phyloP scores from a whole-genome alignment of 768 basidiomycete species.

The Pleurotus tuoliensis region DNA sequence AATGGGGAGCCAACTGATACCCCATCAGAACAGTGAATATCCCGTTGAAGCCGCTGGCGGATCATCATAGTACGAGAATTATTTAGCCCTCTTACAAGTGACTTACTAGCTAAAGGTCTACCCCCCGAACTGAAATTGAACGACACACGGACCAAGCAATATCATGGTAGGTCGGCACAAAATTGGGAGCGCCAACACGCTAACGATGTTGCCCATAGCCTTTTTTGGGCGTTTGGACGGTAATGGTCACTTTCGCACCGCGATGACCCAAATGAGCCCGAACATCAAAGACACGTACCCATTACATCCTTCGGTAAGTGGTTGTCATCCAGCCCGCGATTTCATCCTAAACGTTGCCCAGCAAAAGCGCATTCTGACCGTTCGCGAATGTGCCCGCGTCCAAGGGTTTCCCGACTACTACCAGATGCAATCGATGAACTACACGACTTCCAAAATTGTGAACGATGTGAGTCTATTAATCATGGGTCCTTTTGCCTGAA shows the following conservation, averaged over 20 bases:
- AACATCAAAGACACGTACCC: conserved; percentile 41
- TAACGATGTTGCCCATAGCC: conserved; percentile 25
- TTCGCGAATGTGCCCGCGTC: conserved; percentile 66
- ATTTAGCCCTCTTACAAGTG: neutral
- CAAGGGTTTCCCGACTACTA: conserved; percentile 80
- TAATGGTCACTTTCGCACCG: conserved; percentile 55
- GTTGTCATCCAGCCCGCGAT: no score
- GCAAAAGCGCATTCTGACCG: conserved; percentile 70
- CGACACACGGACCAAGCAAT: neutral
- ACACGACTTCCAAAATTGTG: conserved; percentile 27
- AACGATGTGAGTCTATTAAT: conserved; percentile 44
- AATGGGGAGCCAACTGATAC: neutral
- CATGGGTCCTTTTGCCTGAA: neutral
- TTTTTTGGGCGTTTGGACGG: conserved; percentile 56
- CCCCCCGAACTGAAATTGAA: neutral
- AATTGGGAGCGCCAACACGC: neutral
- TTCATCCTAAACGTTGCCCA: conserved; percentile 18
- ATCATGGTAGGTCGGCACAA: conserved; percentile 21
- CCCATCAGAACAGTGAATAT: conserved; percentile 45
- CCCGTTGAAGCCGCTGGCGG: conserved; percentile 46
- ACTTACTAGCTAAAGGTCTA: neutral
- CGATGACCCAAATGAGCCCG: conserved; percentile 54
- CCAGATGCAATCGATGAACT: conserved; percentile 49
- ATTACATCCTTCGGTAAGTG: conserved; percentile 38
- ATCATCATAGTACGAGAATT: conserved; percentile 41